phyloP scores from a whole-genome alignment of 2,329 filamentous ascomycete species.

The Phialemonium atrogriseum region DNA sequence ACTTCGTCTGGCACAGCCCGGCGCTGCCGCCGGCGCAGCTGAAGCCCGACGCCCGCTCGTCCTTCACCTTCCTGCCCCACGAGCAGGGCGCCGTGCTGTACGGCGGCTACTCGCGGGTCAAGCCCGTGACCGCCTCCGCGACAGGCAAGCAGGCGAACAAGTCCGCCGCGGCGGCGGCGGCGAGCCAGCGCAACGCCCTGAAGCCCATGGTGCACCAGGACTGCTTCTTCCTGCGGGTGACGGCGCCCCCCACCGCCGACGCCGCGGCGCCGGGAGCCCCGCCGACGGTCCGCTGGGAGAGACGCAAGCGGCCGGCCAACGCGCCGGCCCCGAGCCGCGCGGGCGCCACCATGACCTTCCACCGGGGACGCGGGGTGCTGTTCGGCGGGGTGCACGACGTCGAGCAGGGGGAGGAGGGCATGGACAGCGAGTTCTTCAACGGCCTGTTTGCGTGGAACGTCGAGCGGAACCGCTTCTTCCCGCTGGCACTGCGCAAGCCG shows the following conservation, averaged over 20 bases:
- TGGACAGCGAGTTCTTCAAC: constrained; percentile 97
- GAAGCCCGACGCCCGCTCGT: constrained; percentile 84
- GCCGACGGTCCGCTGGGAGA: constrained; percentile 81
- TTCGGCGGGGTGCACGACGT: constrained; percentile 95
- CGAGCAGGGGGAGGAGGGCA: constrained; percentile 84
- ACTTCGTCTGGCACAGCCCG: constrained; percentile 77
- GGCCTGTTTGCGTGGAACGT: constrained; percentile 88
- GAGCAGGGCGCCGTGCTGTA: constrained; percentile 85
- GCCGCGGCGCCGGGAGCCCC: constrained; percentile 54
- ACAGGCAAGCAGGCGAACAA: constrained; percentile 56
- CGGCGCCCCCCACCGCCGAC: constrained; percentile 60
- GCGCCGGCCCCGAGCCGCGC: constrained; percentile 74
- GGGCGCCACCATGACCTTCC: constrained; percentile 87
- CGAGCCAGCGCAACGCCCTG: constrained; percentile 62
- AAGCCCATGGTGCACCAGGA: constrained; percentile 91
- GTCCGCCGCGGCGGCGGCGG: constrained; percentile 21
- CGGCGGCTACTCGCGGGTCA: constrained; percentile 89
- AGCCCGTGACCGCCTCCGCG: constrained; percentile 54
- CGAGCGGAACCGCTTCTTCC: constrained; percentile 92
- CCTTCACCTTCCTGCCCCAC: constrained; percentile 85
- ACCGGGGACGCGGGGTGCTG: constrained; percentile 85
- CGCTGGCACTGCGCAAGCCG: constrained; percentile 66
- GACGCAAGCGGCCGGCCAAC: constrained; percentile 86
- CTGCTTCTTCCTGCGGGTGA: constrained; percentile 84
- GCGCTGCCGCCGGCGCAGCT: constrained; percentile 67